Conservation (phyloP, 108 stramenopile species). For the Seminavis robusta region DNA sequence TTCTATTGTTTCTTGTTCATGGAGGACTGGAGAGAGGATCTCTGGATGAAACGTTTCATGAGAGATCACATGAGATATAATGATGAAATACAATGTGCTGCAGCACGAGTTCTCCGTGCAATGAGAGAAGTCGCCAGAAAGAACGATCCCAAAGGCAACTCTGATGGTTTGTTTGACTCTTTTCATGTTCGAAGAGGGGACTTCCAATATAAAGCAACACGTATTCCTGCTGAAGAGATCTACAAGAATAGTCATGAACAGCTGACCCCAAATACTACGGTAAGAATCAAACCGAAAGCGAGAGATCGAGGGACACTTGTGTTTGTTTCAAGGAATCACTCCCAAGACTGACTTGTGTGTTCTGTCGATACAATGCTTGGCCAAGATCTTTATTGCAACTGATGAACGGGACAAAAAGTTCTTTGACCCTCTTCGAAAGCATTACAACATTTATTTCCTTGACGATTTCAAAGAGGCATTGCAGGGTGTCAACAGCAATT, state of each 20-base stretch:
- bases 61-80: constrained; percentile 75
- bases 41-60: constrained; percentile 85
- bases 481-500: constrained; percentile 45
- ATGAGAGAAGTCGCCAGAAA: constrained; percentile 35
- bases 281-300: too few relatives aligned
- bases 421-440: constrained; percentile 44
- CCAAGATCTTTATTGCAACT: constrained; percentile 53
- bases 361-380: background rate
- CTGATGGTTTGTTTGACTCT: constrained; percentile 59
- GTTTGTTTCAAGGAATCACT: too few relatives aligned
- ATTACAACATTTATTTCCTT: constrained; percentile 53
- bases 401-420: constrained; percentile 65
- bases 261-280: constrained; percentile 38
- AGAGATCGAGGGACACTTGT: background rate
- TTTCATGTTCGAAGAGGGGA: constrained; percentile 79
- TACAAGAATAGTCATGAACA: constrained; percentile 17
- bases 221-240: constrained; percentile 10
- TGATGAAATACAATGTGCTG: constrained; percentile 90
- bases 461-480: constrained; percentile 56
- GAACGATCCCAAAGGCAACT: constrained; percentile 13
- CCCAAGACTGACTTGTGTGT: too few relatives aligned
- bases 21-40: constrained; percentile 74
- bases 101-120: constrained; percentile 64
- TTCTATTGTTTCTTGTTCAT: constrained; percentile 87
- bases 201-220: constrained; percentile 30